phyloP scores from a whole-genome alignment of 2,329 filamentous ascomycete genomes.

The Microcera coccophila region DNA sequence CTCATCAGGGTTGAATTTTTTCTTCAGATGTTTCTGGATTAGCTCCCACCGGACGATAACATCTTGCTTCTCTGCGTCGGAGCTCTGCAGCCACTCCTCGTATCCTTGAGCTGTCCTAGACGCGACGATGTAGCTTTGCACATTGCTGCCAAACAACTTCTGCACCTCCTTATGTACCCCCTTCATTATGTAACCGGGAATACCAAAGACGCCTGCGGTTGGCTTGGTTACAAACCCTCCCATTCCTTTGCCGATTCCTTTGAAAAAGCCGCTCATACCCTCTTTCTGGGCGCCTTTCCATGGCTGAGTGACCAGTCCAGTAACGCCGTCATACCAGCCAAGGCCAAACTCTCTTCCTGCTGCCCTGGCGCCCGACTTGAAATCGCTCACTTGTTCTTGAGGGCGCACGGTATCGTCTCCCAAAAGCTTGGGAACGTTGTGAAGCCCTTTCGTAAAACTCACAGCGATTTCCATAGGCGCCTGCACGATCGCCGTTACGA shows the following conservation, averaged over 20 bases:
- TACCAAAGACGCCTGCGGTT: conserved; percentile 53
- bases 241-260: conserved; percentile 75
- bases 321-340: conserved; percentile 74
- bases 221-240: conserved; percentile 77
- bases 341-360: conserved; percentile 72
- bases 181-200: conserved; percentile 77
- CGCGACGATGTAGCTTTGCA: conserved; percentile 68
- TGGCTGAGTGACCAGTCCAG: conserved; percentile 74
- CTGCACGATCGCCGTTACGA: conserved; percentile 68
- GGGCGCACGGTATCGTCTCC: conserved; percentile 75
- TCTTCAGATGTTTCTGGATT: conserved; percentile 16
- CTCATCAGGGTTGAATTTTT: conserved; percentile 14
- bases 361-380: conserved; percentile 68
- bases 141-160: conserved; percentile 60
- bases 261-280: conserved; percentile 57
- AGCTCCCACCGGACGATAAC: conserved; percentile 57
- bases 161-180: conserved; percentile 54
- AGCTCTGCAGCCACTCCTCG: conserved; percentile 54
- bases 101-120: conserved; percentile 68
- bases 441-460: conserved; percentile 75
- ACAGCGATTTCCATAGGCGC: conserved; percentile 79
- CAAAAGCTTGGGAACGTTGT: conserved; percentile 79
- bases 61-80: conserved; percentile 52
- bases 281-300: conserved; percentile 50
- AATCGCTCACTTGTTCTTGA: conserved; percentile 68